Conservation (phyloP, 208 protist species). For the Strigomonas oncopelti region DNA sequence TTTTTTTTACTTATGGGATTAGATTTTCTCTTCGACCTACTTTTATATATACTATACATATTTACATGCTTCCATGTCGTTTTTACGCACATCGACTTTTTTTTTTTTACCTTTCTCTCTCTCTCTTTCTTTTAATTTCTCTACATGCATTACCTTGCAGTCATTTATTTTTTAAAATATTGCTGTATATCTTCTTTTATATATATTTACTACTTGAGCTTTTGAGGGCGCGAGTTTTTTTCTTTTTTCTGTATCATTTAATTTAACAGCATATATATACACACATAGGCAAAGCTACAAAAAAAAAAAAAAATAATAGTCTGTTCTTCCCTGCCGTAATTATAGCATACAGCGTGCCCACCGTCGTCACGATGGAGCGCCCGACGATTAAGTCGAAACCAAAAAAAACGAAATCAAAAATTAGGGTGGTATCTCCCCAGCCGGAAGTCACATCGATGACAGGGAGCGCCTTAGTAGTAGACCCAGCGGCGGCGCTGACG, state of each 20-base stretch:
- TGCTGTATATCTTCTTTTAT: neutral
- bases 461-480: neutral
- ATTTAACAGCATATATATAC: slow-evolving; percentile 4
- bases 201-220: neutral
- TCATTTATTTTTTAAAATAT: slow-evolving; percentile 6
- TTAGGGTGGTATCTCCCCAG: neutral
- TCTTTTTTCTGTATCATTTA: too few relatives aligned
- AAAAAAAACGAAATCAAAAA: neutral
- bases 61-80: neutral
- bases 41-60: neutral
- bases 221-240: neutral
- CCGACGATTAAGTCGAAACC: too few relatives aligned
- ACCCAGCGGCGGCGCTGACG: neutral
- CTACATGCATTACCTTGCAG: neutral
- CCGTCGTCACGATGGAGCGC: neutral
- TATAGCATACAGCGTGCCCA: neutral
- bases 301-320: neutral
- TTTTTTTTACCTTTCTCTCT: slow-evolving; percentile 1
- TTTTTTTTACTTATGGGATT: neutral
- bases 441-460: neutral
- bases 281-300: neutral
- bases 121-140: neutral
- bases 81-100: neutral
- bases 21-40: neutral
- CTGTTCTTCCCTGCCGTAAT: too few relatives aligned